A percentile compares a stretch with the other conserved stretches of the same genome.
phyloP scores from a whole-genome alignment of 345 rosid genomes.

The Moricandia moricandioides region DNA sequence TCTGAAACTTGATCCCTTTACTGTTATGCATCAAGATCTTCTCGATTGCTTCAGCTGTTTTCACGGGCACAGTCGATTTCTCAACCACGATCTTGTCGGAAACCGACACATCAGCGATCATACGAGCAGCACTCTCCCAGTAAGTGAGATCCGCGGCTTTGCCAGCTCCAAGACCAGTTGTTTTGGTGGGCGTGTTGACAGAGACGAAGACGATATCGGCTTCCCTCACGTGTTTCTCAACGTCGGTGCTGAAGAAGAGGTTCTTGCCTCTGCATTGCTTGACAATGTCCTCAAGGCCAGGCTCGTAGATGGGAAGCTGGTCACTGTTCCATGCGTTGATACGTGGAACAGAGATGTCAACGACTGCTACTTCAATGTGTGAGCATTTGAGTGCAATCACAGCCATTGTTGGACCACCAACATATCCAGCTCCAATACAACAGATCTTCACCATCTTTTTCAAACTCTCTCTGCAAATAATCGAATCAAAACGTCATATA shows the following conservation, averaged over 20 bases:
- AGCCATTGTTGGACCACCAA: constrained; percentile 97
- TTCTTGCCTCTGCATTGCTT: constrained; percentile 79
- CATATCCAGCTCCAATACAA: constrained; percentile 97
- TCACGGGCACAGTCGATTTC: constrained; percentile 91
- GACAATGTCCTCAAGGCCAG: constrained; percentile 80
- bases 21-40: constrained; percentile 87
- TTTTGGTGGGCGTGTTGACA: constrained; percentile 88
- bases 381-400: constrained; percentile 90
- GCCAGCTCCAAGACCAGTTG: constrained; percentile 90
- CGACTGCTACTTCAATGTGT: constrained; percentile 76
- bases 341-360: constrained; percentile 74
- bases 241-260: constrained; percentile 89
- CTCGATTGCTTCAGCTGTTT: constrained; percentile 91
- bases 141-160: constrained; percentile 95
- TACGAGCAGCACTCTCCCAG: constrained; percentile 95
- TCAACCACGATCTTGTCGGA: constrained; percentile 89
- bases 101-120: constrained; percentile 88
- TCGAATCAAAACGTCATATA: not conserved
- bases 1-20: constrained; percentile 90
- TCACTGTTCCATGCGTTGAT: constrained; percentile 91
- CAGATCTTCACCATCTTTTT: constrained; percentile 86
- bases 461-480: not conserved
- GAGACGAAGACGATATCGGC: constrained; percentile 92
- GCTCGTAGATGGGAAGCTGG: constrained; percentile 90
- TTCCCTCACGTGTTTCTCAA: constrained; percentile 77